phyloP scores from a whole-genome alignment of 2,329 filamentous ascomycete genomes.

The Corynespora cassiicola region DNA sequence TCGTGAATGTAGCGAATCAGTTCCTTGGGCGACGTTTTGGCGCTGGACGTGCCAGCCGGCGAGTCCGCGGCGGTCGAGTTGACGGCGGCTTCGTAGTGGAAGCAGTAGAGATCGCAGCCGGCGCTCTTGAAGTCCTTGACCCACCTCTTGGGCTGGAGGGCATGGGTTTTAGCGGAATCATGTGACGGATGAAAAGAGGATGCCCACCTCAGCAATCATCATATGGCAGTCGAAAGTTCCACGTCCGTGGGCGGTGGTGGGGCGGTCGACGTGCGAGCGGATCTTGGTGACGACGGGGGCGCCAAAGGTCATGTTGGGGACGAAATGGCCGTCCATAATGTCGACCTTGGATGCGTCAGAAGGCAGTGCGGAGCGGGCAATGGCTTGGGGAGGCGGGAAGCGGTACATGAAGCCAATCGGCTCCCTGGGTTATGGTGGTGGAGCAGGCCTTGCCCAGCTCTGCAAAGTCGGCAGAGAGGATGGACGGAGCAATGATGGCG shows the following conservation, averaged over 20 bases:
- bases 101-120: conserved; percentile 98
- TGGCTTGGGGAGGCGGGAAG: conserved; percentile 5
- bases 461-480: conserved; percentile 95
- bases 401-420: conserved; percentile 59
- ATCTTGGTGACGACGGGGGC: conserved; percentile 95
- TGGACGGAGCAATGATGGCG: conserved; percentile 97
- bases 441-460: conserved; percentile 85
- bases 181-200: conserved; percentile 3
- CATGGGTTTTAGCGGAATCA: conserved; percentile 1
- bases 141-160: conserved; percentile 88
- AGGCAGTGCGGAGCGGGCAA: conserved; percentile 14
- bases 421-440: conserved; percentile 82
- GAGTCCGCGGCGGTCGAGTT: conserved; percentile 81
- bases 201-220: conserved; percentile 93
- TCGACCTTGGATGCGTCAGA: conserved; percentile 89
- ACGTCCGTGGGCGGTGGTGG: conserved; percentile 71
- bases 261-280: conserved; percentile 80
- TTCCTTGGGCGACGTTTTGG: conserved; percentile 80
- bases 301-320: conserved; percentile 97
- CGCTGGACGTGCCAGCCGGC: conserved; percentile 72
- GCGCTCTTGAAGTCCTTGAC: conserved; percentile 93
- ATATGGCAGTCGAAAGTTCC: conserved; percentile 99
- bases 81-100: conserved; percentile 97
- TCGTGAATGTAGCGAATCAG: conserved; percentile 91
- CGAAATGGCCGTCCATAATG: conserved; percentile 99